Evolutionary conservation across 441 rosid genomes (phyloP), one percentile per base, ranked within the genome.

Genomic region (Breynia disticha): DNA sequence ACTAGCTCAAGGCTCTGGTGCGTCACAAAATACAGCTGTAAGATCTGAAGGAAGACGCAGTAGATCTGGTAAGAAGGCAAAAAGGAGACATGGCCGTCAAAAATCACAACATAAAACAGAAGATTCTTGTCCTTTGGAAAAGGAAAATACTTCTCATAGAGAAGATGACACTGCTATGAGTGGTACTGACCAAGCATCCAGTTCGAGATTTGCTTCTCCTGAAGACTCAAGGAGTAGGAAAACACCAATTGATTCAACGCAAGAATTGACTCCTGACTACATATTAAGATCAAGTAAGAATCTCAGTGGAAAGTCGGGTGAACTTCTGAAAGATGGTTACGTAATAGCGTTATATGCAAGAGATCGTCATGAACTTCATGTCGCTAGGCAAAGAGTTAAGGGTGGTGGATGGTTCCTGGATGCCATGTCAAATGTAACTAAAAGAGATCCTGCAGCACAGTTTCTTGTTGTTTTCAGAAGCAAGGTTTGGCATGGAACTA

Each of bases 381-480:
- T 93, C 47, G 81, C 99, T 48, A 79, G 99, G 69, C 95, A 86
- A 78, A 83, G 97, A 74, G 83, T 76, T 48, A 93, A 84, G 84
- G 95, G 93, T 12, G 97, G 97, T 52, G 97, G 99, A 52, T 93
- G 97, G 99, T 80, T 89, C 76, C 75, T 93, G 2, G 97, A 89
- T 64, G 64, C 86, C 28, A 67, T 89, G 86, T 80, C 97, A 37
- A 79, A 79, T 72, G 95, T 93, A 52, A 80, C 95, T 14, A 89
- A 80, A 69, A 85, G 96, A 59, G 99, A 93, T 76, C 99, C 99
- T 48, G 97, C 96, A 16, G 89, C 97, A 38, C 99, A 93, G 69
- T 93, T 89, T 74, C 90, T 93, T 42, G 83, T 91, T 49, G 91
- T 78, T 52, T 79, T 76, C 68, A 79, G 87, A 78, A 83, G 67